Evolutionary conservation across 1,139 yeast species (phyloP), one percentile per base, ranked within the genome.

Genomic region (Saccharomycopsis crataegensis): DNA sequence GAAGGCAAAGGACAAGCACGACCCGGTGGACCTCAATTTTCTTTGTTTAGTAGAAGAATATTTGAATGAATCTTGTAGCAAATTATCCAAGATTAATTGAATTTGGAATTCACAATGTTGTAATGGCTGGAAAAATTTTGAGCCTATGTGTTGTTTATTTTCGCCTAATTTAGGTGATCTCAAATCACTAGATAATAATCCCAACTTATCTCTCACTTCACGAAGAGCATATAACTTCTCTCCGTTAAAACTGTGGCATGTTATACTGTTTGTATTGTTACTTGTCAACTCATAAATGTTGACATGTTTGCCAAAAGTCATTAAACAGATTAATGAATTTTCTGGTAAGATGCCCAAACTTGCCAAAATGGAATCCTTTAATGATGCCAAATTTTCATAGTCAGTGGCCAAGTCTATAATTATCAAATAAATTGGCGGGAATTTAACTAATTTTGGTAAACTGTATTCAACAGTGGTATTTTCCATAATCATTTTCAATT

Each of bases 391-490:
- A 54, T 70, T 72, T 17, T 72, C 76, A 3, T 64, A 64, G 46
- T 77, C 84, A 51, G 79, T 70, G 60, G 88, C 80, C 0, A 85
- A 75, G 66, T 86, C 94, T 33, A 86, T 80, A n/a, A 84, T 81
- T 61, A 75, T 83, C 40, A 83, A 62, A 63, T 80, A 83, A 6
- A 83, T 74, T 1, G 78, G 78, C 0, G 82, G 80, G 34, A 72
- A 65, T 14, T 67, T 65, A 32, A 73, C 70, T 43, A 52, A 56
- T 45, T 77, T 71, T 0, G 80, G 78, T 28, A 85, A 70, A 8
- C 73, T 63, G 62, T 83, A 86, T 64, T 86, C 93, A 17, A 83
- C 73, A 1, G 90, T 80, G 7, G 82, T 65, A 38, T 52, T 52
- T 17, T 42, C 37, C 49, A 52, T 47, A 12, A 56, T 54, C 32